Conservation (phyloP, 257 asterid species). For the Fraxinus americana region DNA sequence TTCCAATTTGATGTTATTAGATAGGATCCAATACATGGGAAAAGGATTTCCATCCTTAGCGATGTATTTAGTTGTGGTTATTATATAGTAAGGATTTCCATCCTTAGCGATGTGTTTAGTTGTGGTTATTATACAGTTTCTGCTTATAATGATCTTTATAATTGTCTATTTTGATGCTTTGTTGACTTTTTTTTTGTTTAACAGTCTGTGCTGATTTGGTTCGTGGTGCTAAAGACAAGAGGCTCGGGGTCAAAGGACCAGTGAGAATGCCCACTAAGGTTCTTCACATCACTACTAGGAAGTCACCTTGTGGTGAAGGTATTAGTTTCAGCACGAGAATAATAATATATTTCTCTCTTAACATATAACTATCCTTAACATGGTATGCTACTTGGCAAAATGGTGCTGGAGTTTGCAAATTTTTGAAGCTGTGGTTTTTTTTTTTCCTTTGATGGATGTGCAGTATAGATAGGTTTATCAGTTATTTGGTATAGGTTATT, state of each 20-base stretch:
- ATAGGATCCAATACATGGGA: not conserved
- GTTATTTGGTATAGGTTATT: no score
- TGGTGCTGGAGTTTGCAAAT: no score
- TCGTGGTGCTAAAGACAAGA: conserved; percentile 28
- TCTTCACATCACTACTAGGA: conserved; percentile 31
- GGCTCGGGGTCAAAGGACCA: conserved; percentile 25
- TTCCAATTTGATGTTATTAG: not conserved
- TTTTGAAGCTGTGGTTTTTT: no score
- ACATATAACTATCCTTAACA: no score
- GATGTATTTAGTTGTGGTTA: no score
- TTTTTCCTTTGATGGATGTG: no score
- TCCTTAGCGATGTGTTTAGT: no score
- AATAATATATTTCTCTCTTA: no score
- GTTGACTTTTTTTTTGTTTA: not conserved
- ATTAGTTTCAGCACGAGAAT: not conserved
- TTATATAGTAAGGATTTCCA: not conserved
- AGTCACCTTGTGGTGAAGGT: conserved; percentile 38
- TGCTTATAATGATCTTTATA: no score
- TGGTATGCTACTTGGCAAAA: no score
- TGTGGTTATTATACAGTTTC: not conserved
- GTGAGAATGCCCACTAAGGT: conserved; percentile 37
- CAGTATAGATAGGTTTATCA: no score
- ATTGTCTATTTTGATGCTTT: not conserved
- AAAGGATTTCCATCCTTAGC: not conserved
- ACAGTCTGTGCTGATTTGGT: conserved; percentile 27